Evolutionary conservation across 352 stramenopile genomes (phyloP), one percentile per base, ranked within the genome.

Genomic region (Pythium dissotocum): DNA sequence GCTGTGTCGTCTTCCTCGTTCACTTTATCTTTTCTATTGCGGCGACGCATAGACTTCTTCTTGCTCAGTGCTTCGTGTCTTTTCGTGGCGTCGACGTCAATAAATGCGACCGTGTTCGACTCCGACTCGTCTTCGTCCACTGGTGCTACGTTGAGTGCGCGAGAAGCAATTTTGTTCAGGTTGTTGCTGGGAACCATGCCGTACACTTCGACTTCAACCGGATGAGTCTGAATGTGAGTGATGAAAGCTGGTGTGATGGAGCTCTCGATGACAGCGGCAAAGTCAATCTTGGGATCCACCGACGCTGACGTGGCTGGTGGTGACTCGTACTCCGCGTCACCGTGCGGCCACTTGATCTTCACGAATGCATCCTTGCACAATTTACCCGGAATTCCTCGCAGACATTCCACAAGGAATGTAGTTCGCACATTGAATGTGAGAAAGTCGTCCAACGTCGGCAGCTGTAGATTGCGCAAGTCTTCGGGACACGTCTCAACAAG

Each of bases 181-280:
- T 90, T 90, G 56, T 75, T 93, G 56, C 83, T 93, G 4, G 85
- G 85, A 5, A 91, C 85, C 58, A 91, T 93, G 3, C 85, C 83
- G 48, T 77, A 91, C 6, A 91, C 73, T 7, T 67, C 62, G 21
- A 94, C 65, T 57, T 89, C 80, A 14, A 94, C 53, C n/a, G 85
- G 83, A 24, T 70, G 76, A 16, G 51, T 78, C 46, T 72, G 52
- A 26, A 92, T 61, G 55, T 73, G 80, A 3, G 60, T 49, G 4
- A 92, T 65, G 32, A 94, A 55, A 13, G 84, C 82, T 0, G 70
- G 33, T 1, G 83, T 88, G 54, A 92, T 87, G 7, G 46, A 32
- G 26, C 69, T 73, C 63, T 94, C 85, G 5, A 94, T 65, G 21
- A 85, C 58, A 5, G 82, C 75, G 18, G 75, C 71, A 53, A 87